A percentile compares a stretch with the other conserved stretches of the same genome.
These are phyloP conservation scores for Sporothrix pallida DNA, from an alignment of 2,329 filamentous ascomycete genomes.

Conservation along the genomic window DNA sequence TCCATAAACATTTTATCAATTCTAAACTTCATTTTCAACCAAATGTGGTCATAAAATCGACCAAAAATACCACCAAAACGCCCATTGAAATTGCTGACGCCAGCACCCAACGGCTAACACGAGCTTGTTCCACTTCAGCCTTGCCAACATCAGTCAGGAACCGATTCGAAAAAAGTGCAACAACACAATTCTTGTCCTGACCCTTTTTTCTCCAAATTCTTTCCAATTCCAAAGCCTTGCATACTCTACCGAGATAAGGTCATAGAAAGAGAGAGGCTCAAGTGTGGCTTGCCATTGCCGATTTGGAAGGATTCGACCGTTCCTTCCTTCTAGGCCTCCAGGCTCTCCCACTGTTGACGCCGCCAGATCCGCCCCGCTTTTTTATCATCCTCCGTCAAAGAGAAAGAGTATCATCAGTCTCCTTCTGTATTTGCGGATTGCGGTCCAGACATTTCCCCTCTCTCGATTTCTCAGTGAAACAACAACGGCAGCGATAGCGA, in stretches of 20 bases:
- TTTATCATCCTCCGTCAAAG: neutral
- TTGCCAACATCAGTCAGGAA: neutral
- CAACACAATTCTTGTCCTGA: neutral
- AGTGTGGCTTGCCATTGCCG: constrained; percentile 21
- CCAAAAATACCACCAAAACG: neutral
- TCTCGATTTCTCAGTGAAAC: too few relatives aligned
- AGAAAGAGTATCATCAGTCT: neutral
- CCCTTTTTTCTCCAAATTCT: neutral
- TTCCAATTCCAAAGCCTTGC: neutral
- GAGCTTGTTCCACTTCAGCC: constrained; percentile 16
- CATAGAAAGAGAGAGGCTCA: too few relatives aligned
- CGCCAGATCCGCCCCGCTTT: constrained; percentile 8
- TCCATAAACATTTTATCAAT: too few relatives aligned
- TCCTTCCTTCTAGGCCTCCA: constrained; percentile 20
- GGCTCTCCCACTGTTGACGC: neutral
- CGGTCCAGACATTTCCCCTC: neutral
- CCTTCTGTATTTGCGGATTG: neutral
- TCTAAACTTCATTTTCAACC: too few relatives aligned
- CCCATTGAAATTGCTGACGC: constrained; percentile 16
- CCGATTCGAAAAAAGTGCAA: neutral
- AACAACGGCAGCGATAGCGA: too few relatives aligned
- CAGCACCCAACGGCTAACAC: neutral
- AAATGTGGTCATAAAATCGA: neutral
- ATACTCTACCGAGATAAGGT: neutral
- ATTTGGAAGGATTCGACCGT: neutral